These are phyloP conservation scores for Boletus sensibilis DNA, from an alignment of 768 basidiomycete species.

Conservation along the genomic window DNA sequence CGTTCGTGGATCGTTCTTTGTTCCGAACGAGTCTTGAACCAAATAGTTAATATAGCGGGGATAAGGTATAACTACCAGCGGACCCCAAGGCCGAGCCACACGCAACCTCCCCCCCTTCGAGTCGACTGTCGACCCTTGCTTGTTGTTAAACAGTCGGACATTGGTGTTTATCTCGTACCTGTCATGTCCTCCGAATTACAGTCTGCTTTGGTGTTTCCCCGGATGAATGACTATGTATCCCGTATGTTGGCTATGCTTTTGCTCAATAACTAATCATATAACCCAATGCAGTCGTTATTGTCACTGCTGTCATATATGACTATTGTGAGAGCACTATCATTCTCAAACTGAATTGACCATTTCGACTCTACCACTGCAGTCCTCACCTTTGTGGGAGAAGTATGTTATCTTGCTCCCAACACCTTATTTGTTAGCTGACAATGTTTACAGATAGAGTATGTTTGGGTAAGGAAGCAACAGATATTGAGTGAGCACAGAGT, in stretches of 20 bases:
- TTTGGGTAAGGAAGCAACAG: conserved; percentile 8
- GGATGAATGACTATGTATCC: not conserved
- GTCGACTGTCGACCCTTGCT: no score
- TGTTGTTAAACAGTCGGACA: no score
- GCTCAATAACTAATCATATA: not conserved
- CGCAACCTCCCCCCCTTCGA: no score
- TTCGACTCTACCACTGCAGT: not conserved
- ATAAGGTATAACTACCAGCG: no score
- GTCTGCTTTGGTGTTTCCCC: not conserved
- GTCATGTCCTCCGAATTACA: conserved; percentile 1
- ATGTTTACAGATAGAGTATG: conserved; percentile 5
- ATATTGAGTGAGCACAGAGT: no score
- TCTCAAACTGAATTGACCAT: not conserved
- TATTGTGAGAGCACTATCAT: not conserved
- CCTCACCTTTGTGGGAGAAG: not conserved
- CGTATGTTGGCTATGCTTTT: not conserved
- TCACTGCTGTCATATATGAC: conserved; percentile 5
- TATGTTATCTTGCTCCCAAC: not conserved
- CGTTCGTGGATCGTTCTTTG: no score
- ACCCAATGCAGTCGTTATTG: not conserved
- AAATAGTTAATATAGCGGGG: no score
- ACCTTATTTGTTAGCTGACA: not conserved
- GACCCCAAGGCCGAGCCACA: no score
- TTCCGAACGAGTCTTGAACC: no score
- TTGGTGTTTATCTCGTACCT: no score